Percentiles rank a stretch among this genome's conserved stretches.
Conservation (phyloP, 208 protist genomes). For the Trypanosoma theileri region DNA sequence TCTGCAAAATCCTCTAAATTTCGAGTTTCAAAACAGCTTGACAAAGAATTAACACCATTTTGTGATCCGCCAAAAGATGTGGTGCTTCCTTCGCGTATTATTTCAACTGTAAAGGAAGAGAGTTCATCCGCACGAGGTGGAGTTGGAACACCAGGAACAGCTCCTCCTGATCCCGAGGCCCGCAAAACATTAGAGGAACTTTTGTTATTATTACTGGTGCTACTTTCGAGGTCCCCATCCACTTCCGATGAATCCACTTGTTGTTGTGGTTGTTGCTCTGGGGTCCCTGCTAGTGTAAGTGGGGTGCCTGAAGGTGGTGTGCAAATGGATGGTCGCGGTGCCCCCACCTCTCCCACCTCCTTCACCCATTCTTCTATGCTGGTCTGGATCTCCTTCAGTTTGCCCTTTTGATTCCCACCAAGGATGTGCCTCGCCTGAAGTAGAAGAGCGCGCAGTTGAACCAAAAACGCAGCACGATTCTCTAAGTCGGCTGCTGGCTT, state of each 20-base stretch:
- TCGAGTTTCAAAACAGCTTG: slow-evolving; percentile 31
- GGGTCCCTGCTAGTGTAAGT: slow-evolving; percentile 6
- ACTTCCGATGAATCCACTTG: background rate
- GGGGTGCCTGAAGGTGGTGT: background rate
- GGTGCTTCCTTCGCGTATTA: background rate
- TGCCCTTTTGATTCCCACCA: slow-evolving; percentile 48
- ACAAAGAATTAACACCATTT: slow-evolving; percentile 5
- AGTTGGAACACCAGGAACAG: background rate
- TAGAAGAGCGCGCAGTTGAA: slow-evolving; percentile 70
- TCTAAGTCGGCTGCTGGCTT: slow-evolving; percentile 54
- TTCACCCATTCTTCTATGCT: slow-evolving; percentile 56
- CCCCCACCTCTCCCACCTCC: slow-evolving; percentile 40
- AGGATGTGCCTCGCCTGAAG: slow-evolving; percentile 52
- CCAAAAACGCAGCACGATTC: slow-evolving; percentile 76
- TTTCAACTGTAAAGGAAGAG: slow-evolving; percentile 32
- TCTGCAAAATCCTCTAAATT: slow-evolving; percentile 61
- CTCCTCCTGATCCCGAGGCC: background rate
- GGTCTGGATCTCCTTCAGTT: slow-evolving; percentile 42
- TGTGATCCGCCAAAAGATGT: background rate
- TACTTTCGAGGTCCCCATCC: background rate
- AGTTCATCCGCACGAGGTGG: slow-evolving; percentile 15
- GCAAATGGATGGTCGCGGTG: slow-evolving; percentile 36
- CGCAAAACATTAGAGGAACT: background rate
- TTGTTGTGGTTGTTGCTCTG: slow-evolving; percentile 5
- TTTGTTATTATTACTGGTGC: background rate